Conservation (phyloP, 1,139 yeast genomes). For the Blastobotrys elegans region DNA sequence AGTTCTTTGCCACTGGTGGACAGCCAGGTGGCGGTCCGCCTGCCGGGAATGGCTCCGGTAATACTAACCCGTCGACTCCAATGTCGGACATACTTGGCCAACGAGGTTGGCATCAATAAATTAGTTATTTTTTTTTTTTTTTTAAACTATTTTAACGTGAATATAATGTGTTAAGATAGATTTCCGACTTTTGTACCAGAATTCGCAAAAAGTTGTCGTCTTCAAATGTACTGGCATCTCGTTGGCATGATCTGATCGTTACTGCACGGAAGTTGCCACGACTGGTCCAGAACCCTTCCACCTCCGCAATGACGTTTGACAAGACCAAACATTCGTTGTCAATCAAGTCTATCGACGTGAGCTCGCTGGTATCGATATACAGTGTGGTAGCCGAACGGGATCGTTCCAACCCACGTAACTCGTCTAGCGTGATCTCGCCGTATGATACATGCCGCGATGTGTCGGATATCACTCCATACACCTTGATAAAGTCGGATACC, state of each 20-base stretch:
- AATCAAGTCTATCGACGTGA: neutral
- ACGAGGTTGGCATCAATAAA: slow-evolving; percentile 5
- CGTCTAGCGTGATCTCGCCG: neutral
- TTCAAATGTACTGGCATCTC: slow-evolving; percentile 3
- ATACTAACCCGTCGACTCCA: neutral
- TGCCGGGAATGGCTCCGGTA: neutral
- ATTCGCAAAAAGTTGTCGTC: slow-evolving; percentile 1
- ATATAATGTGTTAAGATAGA: neutral
- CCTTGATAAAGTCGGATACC: slow-evolving; percentile 6
- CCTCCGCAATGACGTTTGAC: neutral
- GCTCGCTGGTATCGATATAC: neutral
- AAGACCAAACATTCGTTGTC: neutral
- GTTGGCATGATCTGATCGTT: neutral
- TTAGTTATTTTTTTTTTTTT: neutral
- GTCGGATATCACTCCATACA: slow-evolving; percentile 4
- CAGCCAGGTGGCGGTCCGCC: neutral
- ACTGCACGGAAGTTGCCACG: slow-evolving; percentile 1
- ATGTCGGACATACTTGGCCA: slow-evolving; percentile 5
- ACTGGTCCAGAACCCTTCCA: slow-evolving; percentile 10
- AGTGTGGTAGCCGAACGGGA: neutral
- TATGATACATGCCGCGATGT: neutral
- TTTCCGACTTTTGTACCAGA: slow-evolving; percentile 2
- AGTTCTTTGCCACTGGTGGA: slow-evolving; percentile 43
- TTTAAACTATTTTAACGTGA: neutral
- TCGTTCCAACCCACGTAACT: neutral